These are phyloP conservation scores for Russula ochroleuca DNA, from an alignment of 768 basidiomycete species.

Conservation along the genomic window DNA sequence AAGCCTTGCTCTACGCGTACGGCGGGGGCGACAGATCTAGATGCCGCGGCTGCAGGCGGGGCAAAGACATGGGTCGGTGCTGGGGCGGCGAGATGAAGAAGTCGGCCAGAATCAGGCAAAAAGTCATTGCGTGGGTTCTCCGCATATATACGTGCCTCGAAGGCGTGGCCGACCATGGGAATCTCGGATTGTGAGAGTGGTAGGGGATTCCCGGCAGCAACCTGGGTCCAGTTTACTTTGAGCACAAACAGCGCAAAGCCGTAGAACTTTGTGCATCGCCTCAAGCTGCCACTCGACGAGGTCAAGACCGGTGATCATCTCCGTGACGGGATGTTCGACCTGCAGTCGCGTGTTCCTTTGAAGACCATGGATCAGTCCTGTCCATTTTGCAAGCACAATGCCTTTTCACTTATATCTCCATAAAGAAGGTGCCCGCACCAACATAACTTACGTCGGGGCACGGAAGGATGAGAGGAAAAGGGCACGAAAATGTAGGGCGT, in stretches of 20 bases:
- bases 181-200: constrained; percentile 74
- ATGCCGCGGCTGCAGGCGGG: constrained; percentile 33
- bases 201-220: constrained; percentile 84
- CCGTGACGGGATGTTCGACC: constrained; percentile 90
- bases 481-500: no score
- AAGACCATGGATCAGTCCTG: background rate
- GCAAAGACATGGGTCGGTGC: constrained; percentile 67
- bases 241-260: background rate
- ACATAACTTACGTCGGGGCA: no score
- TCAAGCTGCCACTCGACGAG: constrained; percentile 95
- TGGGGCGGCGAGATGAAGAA: constrained; percentile 80
- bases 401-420: constrained; percentile 75
- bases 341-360: constrained; percentile 78
- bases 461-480: no score
- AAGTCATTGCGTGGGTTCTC: constrained; percentile 93
- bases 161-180: constrained; percentile 87
- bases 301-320: constrained; percentile 92
- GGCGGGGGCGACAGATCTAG: constrained; percentile 44
- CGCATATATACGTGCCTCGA: constrained; percentile 93
- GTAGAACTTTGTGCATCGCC: constrained; percentile 36
- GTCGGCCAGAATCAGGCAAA: constrained; percentile 82
- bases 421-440: no score
- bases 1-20: constrained; percentile 92
- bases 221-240: constrained; percentile 39
- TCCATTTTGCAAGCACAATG: background rate